These are phyloP conservation scores for Globisporangium okanoganense DNA, from an alignment of 352 stramenopile genomes.

Conservation along the genomic window DNA sequence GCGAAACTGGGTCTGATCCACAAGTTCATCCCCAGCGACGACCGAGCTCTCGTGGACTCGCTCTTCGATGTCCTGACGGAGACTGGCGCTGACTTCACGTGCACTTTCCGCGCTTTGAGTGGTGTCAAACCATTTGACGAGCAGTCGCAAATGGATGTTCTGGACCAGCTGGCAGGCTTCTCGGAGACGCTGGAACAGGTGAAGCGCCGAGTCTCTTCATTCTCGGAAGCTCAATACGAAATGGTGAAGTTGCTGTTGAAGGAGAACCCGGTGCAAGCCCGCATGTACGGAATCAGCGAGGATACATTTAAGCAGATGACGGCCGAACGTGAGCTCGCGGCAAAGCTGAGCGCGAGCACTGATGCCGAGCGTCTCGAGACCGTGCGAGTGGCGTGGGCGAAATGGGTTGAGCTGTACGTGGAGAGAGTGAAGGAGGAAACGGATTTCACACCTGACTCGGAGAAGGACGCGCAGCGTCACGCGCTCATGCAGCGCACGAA, in stretches of 20 bases:
- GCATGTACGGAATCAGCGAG: conserved; percentile 72
- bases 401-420: conserved; percentile 59
- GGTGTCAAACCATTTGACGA: conserved; percentile 37
- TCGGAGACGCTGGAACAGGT: conserved; percentile 69
- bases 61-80: conserved; percentile 53
- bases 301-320: conserved; percentile 54
- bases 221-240: conserved; percentile 73
- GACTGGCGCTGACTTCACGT: conserved; percentile 78
- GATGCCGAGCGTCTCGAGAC: conserved; percentile 40
- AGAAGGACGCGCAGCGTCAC: conserved; percentile 32
- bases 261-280: conserved; percentile 56
- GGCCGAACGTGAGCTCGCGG: conserved; percentile 36
- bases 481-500: conserved; percentile 64
- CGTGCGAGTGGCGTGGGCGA: conserved; percentile 43
- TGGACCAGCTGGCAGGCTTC: conserved; percentile 50
- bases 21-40: conserved; percentile 24
- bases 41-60: conserved; percentile 43
- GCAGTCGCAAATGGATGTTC: conserved; percentile 20
- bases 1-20: conserved; percentile 63
- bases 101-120: conserved; percentile 59
- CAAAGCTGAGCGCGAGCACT: conserved; percentile 38
- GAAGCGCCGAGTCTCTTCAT: conserved; percentile 51
- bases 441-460: conserved; percentile 27
- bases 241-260: conserved; percentile 59
- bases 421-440: conserved; percentile 40